Evolutionary conservation across 768 basidiomycete genomes (phyloP).

Genomic region (Naganishia vaughanmartiniae): DNA sequence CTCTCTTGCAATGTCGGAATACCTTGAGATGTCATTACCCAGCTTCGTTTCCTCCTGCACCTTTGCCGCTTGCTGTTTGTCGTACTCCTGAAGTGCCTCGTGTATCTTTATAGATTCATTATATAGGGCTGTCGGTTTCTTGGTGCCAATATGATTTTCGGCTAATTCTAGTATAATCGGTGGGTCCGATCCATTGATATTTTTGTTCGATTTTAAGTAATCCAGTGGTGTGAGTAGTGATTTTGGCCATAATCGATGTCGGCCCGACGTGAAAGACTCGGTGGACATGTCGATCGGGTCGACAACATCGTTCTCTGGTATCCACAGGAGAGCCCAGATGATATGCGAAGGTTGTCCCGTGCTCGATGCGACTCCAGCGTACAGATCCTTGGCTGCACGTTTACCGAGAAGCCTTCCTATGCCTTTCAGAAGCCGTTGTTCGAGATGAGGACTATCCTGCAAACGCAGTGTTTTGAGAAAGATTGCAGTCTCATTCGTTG

Average conservation of each 20-base stretch:
- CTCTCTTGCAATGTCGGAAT: background rate
- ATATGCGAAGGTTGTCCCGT: background rate
- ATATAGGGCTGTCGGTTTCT: conserved; percentile 3
- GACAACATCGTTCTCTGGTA: background rate
- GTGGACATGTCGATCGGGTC: background rate
- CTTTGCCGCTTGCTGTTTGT: background rate
- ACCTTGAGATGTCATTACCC: background rate
- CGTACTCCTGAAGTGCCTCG: background rate
- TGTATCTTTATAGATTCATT: conserved; percentile 13
- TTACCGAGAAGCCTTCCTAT: background rate
- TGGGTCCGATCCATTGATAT: background rate
- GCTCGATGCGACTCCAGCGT: background rate
- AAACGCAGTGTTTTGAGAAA: conserved; percentile 4
- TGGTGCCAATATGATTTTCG: background rate
- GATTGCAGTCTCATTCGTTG: conserved; percentile 1
- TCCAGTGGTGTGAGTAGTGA: background rate
- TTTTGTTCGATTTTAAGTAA: background rate
- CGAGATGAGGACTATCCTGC: background rate
- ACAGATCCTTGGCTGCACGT: background rate
- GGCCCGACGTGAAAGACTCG: background rate
- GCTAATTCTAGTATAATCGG: background rate
- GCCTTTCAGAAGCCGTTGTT: background rate
- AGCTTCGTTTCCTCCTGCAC: background rate
- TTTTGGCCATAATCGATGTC: conserved; percentile 15
- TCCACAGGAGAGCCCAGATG: conserved; percentile 11